These are phyloP conservation scores for Wickerhamomyces chambardii DNA, from an alignment of 805 yeast genomes.

Conservation along the genomic window DNA sequence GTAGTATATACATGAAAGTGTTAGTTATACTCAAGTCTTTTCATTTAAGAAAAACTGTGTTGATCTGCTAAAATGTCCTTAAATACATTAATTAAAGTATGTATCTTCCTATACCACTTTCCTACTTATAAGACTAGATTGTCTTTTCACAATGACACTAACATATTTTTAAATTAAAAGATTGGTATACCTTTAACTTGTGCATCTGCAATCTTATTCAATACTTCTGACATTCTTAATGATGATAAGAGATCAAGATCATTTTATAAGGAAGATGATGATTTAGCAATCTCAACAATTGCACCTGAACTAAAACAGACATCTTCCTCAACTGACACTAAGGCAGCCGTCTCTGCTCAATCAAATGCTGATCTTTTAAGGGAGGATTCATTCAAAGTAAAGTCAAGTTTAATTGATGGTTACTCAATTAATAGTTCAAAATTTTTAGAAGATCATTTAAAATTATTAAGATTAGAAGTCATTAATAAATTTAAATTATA, in stretches of 20 bases:
- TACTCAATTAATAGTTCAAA: slow-evolving; percentile 15
- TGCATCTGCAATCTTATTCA: background rate
- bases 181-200: background rate
- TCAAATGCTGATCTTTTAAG: background rate
- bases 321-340: slow-evolving; percentile 1
- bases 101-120: too few species aligned
- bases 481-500: slow-evolving; percentile 9
- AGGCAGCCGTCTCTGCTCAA: background rate
- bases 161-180: background rate
- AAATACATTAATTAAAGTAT: background rate
- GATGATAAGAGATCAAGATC: slow-evolving; percentile 17
- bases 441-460: slow-evolving; percentile 12
- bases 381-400: background rate
- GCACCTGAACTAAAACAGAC: slow-evolving; percentile 1
- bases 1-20: too few species aligned
- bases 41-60: background rate
- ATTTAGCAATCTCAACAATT: slow-evolving; percentile 5
- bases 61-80: background rate
- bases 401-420: slow-evolving; percentile 11
- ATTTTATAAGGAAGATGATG: slow-evolving; percentile 13
- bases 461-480: slow-evolving; percentile 7
- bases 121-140: too few species aligned
- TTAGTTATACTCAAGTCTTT: too few species aligned
- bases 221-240: slow-evolving; percentile 2
- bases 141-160: too few species aligned